Evolutionary conservation across 257 asterid genomes (phyloP).

Genomic region (Solanum chilense): DNA sequence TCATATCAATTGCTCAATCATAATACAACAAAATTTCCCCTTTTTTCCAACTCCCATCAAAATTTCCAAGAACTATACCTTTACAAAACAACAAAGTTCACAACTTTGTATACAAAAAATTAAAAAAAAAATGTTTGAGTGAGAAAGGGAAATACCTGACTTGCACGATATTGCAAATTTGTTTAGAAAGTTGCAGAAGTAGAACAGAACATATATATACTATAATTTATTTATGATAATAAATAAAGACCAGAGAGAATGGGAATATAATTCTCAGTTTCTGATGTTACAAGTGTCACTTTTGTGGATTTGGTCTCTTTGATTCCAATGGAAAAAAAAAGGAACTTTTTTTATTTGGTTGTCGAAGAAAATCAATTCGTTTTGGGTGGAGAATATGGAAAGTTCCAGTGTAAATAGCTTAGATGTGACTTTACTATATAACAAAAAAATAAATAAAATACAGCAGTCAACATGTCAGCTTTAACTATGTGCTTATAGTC

Average conservation of each 20-base stretch:
- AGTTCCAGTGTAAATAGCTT: background rate
- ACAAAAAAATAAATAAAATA: too few species aligned
- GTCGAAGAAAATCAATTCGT: background rate
- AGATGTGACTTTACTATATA: background rate
- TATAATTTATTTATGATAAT: background rate
- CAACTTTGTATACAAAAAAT: background rate
- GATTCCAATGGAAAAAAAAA: background rate
- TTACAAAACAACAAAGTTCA: background rate
- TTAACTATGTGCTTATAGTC: accelerated
- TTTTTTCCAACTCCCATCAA: background rate
- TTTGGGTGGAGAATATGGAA: background rate
- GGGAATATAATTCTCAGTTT: background rate
- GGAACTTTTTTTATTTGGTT: background rate
- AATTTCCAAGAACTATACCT: background rate
- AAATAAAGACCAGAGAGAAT: background rate
- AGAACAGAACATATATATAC: background rate
- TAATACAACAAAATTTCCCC: background rate
- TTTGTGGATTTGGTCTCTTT: background rate
- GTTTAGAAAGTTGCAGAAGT: background rate
- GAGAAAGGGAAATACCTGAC: background rate
- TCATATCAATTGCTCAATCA: background rate
- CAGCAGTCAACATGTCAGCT: too few species aligned
- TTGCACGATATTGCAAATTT: background rate
- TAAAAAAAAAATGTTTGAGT: too few species aligned
- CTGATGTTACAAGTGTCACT: background rate